phyloP scores from a whole-genome alignment of 257 asterid genomes.

The Agastache rugosa region DNA sequence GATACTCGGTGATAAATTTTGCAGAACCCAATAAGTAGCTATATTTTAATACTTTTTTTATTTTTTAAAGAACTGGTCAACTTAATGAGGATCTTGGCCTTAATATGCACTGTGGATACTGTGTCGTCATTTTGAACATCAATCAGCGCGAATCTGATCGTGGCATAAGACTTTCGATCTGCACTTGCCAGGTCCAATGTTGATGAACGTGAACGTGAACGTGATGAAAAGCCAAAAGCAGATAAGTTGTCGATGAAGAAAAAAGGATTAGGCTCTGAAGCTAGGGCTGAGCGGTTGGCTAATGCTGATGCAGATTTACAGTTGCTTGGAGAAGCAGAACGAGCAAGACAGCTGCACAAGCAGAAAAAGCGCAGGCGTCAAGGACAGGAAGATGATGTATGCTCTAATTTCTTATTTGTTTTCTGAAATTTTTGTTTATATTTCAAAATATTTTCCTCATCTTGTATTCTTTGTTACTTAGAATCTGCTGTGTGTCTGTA shows the following conservation, averaged over 20 bases:
- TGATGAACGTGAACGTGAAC: slow-evolving; percentile 44
- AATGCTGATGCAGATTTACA: slow-evolving; percentile 88
- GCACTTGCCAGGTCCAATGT: slow-evolving; percentile 55
- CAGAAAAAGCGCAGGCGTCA: slow-evolving; percentile 91
- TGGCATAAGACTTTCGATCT: slow-evolving; percentile 10
- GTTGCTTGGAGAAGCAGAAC: slow-evolving; percentile 84
- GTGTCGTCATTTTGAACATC: neutral
- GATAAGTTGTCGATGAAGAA: slow-evolving; percentile 79
- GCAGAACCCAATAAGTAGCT: neutral
- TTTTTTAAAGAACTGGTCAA: neutral
- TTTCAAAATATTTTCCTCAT: slow-evolving; percentile 10
- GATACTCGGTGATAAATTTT: neutral
- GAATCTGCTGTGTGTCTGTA: slow-evolving; percentile 21
- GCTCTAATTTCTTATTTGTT: slow-evolving; percentile 22
- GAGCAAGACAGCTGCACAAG: slow-evolving; percentile 77
- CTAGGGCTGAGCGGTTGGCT: slow-evolving; percentile 82
- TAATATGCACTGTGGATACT: neutral
- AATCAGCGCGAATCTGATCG: slow-evolving; percentile 1
- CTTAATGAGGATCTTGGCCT: neutral
- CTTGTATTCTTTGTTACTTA: slow-evolving; percentile 6
- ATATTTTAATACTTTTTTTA: neutral
- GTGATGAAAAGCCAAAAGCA: slow-evolving; percentile 67
- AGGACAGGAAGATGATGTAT: slow-evolving; percentile 94
- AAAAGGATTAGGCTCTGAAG: slow-evolving; percentile 93
- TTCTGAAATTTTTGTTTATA: slow-evolving; percentile 3